Base-by-base conservation (phyloP, 345 rosid species). In the Physaria fendleri region DNA sequence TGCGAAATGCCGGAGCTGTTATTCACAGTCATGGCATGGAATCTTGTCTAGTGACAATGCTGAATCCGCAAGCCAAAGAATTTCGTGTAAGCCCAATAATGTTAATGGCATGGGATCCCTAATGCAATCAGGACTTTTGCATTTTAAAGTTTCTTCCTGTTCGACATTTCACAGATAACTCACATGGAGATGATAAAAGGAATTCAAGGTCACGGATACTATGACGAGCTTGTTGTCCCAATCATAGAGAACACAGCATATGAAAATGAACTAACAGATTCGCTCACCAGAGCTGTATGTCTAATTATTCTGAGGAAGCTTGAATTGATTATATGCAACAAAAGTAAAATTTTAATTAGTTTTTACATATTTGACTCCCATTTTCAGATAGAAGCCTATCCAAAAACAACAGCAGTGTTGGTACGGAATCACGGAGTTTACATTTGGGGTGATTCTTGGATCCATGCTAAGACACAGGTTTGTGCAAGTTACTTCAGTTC, bases 171-270 rank as follows among this genome's bases (percentile, higher is more conserved):
- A 32, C 78, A 94, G 97, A 85, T 87, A 62, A 87, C 97, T 50
- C 97, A 90, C 73, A 87, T 94, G 99, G 99, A 94, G 82, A 85
- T 90, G 99, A 87, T 94, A 57, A 93, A 93, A 77, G 99, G 99
- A 67, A 94, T 94, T 62, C 73, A 90, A 73, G 99, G 96, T 65
- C 99, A 94, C 54, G 96, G 96, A 44, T 94, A 90, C 59, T 84
- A 83, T 66, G 97, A 94, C 46, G 97, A 87, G 69, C 95, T 94
- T 56, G 85, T 87, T 21, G 85, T 94, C 54, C 99, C 97, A 54
- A 94, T 94, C 57, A 87, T 87, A 74, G 97, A 94, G 78, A 90
- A 94, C 66, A 87, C 88, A 4, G 95, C 99, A 47, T 81, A 78
- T 71, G 99, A 90, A 76, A 78, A 77, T 50, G 88, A 94, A 76